These are phyloP conservation scores for Nannochloropsis gaditana DNA, from an alignment of 108 stramenopile genomes.

Conservation along the genomic window DNA sequence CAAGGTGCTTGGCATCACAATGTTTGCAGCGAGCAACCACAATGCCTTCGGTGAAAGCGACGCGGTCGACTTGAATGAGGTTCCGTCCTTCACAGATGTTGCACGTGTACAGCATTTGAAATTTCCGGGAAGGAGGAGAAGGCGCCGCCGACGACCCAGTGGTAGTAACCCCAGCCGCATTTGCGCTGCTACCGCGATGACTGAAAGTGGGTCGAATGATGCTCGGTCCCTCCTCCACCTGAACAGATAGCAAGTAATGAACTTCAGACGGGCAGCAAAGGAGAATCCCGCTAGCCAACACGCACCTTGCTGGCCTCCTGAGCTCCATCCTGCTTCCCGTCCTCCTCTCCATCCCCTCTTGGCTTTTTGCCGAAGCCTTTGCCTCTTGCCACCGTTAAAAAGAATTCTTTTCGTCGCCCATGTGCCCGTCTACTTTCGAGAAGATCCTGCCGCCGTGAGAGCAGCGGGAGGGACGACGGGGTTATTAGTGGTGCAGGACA, in stretches of 20 bases:
- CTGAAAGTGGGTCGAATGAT: constrained; percentile 12
- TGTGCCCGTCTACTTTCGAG: background rate
- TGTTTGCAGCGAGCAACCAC: background rate
- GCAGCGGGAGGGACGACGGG: background rate
- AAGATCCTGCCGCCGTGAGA: background rate
- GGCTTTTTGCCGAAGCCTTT: background rate
- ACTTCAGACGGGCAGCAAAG: background rate
- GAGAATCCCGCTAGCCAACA: background rate
- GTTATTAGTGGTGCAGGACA: background rate
- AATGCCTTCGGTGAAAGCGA: constrained; percentile 6
- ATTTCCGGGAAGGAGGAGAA: background rate
- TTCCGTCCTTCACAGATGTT: constrained; percentile 17
- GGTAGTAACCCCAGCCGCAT: background rate
- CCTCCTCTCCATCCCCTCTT: background rate
- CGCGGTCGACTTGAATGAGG: constrained; percentile 7
- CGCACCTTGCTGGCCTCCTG: background rate
- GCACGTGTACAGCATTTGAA: background rate
- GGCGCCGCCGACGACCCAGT: background rate
- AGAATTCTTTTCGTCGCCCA: background rate
- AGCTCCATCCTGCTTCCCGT: background rate
- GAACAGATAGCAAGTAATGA: background rate
- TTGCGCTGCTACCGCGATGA: background rate
- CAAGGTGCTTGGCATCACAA: background rate
- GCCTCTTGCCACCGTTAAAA: background rate
- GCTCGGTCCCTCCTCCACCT: background rate